Evolutionary conservation across 495 filamentous ascomycete species (phyloP), one percentile per base, ranked within the genome.

Genomic region (Daldinia bambusicola): DNA sequence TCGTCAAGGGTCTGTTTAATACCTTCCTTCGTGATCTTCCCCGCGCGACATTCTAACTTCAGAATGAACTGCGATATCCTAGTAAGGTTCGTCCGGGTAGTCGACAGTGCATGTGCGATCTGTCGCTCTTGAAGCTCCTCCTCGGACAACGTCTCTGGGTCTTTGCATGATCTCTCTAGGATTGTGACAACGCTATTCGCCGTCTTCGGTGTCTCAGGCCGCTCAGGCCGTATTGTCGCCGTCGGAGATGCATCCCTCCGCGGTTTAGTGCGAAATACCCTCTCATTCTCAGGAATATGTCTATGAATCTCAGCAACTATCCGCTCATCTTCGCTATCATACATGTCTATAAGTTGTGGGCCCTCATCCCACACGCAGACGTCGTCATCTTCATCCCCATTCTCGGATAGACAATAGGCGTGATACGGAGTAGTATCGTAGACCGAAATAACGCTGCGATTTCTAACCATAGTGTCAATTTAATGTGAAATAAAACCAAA

Each of bases 1-100:
- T 73, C 73, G 34, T 77, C 75, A 4, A 77, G 70, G 6, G 75
- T 77, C 6, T 66, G 61, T 31, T 68, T 67, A 7, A 77, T 74
- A 0, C 70, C 67, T 36, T 77, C 73, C 14, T 77, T 77, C 14
- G 73, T 67, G 7, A 72, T 40, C 18, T 75, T 75, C 6, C 73
- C 75, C 8, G 75, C 62, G 5, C 75, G 73, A 14, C 62, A 69
- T 37, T 77, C 75, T 7, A 75, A 30, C 36, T 77, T 77, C 4
- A 77, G 62, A 14, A 75, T 43, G 55, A 74, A 75, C 52, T 77
- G 75, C 4, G 70, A 72, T n/a, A 71, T 31, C 14, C 65, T 63
- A 0, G 75, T 77, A 13, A 77, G 45, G 18, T 71, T 75, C 8
- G 62, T 60, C 6, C 65, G 67, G 6, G 67, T 41, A 2, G 68